phyloP scores from a whole-genome alignment of 176 grass and related monocot genomes.

The Olyra latifolia region DNA sequence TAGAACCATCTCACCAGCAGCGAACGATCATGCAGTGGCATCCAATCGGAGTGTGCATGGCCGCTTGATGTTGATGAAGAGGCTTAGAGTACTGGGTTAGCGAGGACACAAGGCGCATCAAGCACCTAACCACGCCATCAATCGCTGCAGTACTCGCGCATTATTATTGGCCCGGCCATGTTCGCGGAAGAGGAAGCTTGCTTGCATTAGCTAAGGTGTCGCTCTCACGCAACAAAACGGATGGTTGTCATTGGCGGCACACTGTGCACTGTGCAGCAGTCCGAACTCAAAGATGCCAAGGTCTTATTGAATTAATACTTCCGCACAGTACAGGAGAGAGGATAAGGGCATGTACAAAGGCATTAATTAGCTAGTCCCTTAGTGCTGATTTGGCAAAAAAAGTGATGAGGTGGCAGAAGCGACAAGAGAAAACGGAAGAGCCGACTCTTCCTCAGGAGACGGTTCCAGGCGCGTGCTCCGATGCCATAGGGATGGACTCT shows the following conservation, averaged over 20 bases:
- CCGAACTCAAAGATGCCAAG: background rate
- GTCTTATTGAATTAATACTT: background rate
- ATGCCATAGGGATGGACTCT: too few species aligned
- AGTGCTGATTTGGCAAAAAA: too few species aligned
- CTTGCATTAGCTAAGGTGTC: slow-evolving; percentile 30
- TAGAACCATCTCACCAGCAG: slow-evolving; percentile 32
- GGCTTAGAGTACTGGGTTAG: background rate
- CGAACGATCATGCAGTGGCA: background rate
- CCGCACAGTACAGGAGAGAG: background rate
- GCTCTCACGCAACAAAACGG: slow-evolving; percentile 13
- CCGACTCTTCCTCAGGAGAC: too few species aligned
- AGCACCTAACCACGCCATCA: slow-evolving; percentile 24
- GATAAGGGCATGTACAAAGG: too few species aligned
- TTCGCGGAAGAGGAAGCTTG: slow-evolving; percentile 34
- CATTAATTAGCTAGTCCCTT: too few species aligned
- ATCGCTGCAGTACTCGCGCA: slow-evolving; percentile 4
- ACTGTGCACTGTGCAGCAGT: slow-evolving; percentile 18
- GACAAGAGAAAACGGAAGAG: too few species aligned
- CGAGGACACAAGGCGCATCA: background rate
- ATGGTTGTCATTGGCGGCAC: background rate
- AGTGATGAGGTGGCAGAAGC: too few species aligned
- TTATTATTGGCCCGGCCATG: slow-evolving; percentile 46
- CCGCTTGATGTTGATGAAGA: background rate
- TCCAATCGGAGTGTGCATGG: slow-evolving; percentile 6
- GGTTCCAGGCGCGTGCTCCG: too few species aligned